phyloP scores from a whole-genome alignment of 2,329 filamentous ascomycete genomes.

The Fusarium sp. region DNA sequence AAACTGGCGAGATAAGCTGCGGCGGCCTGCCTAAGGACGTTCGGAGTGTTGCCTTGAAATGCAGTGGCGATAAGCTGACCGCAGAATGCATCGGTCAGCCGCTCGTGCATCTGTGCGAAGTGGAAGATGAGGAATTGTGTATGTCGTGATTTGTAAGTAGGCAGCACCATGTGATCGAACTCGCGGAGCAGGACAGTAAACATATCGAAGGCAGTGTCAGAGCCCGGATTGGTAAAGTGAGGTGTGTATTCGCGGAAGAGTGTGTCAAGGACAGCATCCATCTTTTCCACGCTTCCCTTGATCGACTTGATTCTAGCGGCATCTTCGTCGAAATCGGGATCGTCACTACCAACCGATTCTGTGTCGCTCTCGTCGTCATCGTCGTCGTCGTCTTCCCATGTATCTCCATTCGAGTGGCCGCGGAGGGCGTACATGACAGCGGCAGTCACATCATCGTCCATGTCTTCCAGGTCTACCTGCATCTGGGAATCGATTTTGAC shows the following conservation, averaged over 20 bases:
- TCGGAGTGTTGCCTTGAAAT: constrained; percentile 70
- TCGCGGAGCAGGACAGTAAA: constrained; percentile 84
- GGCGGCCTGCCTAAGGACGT: constrained; percentile 81
- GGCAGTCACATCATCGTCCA: constrained; percentile 87
- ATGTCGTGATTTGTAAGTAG: constrained; percentile 90
- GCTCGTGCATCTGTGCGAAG: constrained; percentile 83
- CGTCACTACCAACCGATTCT: constrained; percentile 76
- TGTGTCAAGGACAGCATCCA: constrained; percentile 88
- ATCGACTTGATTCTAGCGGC: constrained; percentile 73
- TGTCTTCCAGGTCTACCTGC: constrained; percentile 89
- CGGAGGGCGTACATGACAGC: constrained; percentile 67
- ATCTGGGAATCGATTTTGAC: constrained; percentile 97
- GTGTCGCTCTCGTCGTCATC: constrained; percentile 68
- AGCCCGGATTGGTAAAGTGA: constrained; percentile 73
- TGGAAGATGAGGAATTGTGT: constrained; percentile 97
- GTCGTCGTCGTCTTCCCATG: constrained; percentile 62
- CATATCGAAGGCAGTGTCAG: constrained; percentile 73
- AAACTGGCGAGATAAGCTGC: constrained; percentile 95
- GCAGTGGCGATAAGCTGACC: constrained; percentile 68
- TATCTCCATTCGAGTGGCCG: constrained; percentile 37
- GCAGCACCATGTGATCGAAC: constrained; percentile 87
- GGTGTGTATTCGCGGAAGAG: constrained; percentile 85
- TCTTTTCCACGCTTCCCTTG: constrained; percentile 85
- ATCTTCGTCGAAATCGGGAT: constrained; percentile 71
- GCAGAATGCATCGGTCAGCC: constrained; percentile 83